phyloP scores from a whole-genome alignment of 306 rosid species.

The Malus sieversii region DNA sequence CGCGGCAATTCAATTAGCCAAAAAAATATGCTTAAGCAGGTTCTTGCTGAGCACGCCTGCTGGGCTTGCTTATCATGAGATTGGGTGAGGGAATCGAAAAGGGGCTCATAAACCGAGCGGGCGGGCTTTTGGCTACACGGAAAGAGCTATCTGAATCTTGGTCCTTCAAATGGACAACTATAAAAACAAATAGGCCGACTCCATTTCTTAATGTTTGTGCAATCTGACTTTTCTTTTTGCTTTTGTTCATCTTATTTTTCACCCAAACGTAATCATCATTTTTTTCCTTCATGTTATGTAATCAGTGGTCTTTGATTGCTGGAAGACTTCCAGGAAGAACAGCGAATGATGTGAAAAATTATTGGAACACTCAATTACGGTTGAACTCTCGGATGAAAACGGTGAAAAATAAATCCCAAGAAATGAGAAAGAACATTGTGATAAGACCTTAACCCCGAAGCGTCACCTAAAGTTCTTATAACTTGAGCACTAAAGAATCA shows the following conservation, averaged over 20 bases:
- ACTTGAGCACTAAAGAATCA: not conserved
- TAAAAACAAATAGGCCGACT: no score
- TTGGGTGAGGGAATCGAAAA: not conserved
- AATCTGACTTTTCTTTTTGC: no score
- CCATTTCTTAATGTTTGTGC: no score
- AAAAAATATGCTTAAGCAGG: no score
- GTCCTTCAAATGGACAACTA: no score
- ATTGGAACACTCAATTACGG: slow-evolving; percentile 12
- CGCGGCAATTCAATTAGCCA: no score
- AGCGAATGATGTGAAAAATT: slow-evolving; percentile 26
- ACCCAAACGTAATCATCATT: no score
- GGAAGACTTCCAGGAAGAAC: slow-evolving; percentile 33
- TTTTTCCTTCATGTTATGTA: not conserved
- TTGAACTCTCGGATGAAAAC: not conserved
- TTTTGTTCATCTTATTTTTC: no score
- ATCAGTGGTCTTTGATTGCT: slow-evolving; percentile 28
- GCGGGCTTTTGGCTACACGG: no score
- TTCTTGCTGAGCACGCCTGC: no score
- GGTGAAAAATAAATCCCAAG: not conserved
- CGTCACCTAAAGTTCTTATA: not conserved
- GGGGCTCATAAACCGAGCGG: not conserved
- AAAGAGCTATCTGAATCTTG: no score
- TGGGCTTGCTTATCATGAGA: not conserved
- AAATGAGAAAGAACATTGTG: not conserved
- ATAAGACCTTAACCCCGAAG: slow-evolving; percentile 19